phyloP scores from a whole-genome alignment of 768 basidiomycete genomes.

The Suillus occidentalis region DNA sequence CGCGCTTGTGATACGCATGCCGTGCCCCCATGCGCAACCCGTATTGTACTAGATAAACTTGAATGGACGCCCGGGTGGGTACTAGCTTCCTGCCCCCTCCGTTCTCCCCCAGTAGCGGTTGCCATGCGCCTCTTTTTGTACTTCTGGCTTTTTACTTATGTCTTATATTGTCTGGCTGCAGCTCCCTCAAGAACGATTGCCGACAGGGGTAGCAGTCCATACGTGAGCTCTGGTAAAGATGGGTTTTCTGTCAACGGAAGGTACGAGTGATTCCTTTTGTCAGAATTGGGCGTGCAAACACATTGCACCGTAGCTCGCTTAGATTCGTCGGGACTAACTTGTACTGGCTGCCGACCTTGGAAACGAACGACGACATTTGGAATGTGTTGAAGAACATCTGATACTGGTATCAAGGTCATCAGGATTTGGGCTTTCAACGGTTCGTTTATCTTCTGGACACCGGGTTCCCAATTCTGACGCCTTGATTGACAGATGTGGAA shows the following conservation, averaged over 20 bases:
- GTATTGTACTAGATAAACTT: not conserved
- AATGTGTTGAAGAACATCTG: constrained; percentile 49
- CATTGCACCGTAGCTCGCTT: constrained; percentile 20
- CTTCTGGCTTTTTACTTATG: not conserved
- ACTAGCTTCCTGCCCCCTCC: not conserved
- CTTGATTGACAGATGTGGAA: constrained; percentile 46
- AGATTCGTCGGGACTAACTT: constrained; percentile 46
- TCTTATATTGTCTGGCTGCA: constrained; percentile 16
- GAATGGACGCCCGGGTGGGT: not conserved
- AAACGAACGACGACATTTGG: constrained; percentile 47
- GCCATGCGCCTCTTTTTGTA: not conserved
- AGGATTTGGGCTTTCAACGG: constrained; percentile 45
- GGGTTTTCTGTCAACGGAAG: constrained; percentile 57
- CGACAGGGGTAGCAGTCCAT: constrained; percentile 37
- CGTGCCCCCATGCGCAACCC: not conserved
- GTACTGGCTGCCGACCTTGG: constrained; percentile 55
- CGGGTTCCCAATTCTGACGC: constrained; percentile 30
- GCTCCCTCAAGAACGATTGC: constrained; percentile 32
- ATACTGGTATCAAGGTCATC: constrained; percentile 48
- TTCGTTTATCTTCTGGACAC: not conserved
- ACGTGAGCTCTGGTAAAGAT: constrained; percentile 46
- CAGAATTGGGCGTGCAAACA: not conserved
- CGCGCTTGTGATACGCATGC: not conserved
- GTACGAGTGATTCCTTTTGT: constrained; percentile 25
- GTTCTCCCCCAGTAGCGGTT: not conserved